Evolutionary conservation across 176 grass and related monocot species (phyloP).

Genomic region (Oryza australiensis): DNA sequence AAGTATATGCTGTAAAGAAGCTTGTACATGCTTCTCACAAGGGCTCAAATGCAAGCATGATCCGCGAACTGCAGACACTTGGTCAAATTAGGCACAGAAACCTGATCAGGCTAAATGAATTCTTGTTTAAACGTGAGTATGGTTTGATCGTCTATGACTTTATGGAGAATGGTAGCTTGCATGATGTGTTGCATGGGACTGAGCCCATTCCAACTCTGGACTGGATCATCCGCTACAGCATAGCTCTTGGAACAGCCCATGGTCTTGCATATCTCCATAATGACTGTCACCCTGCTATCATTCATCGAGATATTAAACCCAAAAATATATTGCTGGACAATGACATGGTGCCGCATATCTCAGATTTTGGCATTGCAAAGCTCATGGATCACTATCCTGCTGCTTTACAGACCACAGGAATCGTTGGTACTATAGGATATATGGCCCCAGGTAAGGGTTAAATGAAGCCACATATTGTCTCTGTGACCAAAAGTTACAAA

Average conservation of each 20-base stretch:
- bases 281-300: constrained; percentile 65
- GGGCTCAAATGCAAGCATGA: constrained; percentile 61
- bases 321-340: constrained; percentile 85
- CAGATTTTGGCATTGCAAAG: constrained; percentile 93
- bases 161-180: constrained; percentile 81
- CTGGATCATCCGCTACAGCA: constrained; percentile 64
- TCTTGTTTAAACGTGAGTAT: constrained; percentile 60
- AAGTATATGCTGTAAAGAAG: constrained; percentile 74
- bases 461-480: background rate
- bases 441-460: constrained; percentile 73
- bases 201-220: constrained; percentile 46
- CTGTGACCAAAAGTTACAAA: too few species aligned
- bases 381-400: constrained; percentile 55
- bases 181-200: constrained; percentile 70
- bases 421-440: constrained; percentile 78
- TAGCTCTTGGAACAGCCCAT: constrained; percentile 74
- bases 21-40: constrained; percentile 37
- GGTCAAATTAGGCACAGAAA: constrained; percentile 74
- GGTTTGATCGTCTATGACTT: constrained; percentile 81
- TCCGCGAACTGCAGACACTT: constrained; percentile 69
- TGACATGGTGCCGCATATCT: constrained; percentile 76
- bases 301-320: constrained; percentile 83
- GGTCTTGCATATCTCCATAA: constrained; percentile 73
- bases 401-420: constrained; percentile 51
- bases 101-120: constrained; percentile 63